These are phyloP conservation scores for Apiotrichum porosum DNA, from an alignment of 1,284 basidiomycete species.

Conservation along the genomic window DNA sequence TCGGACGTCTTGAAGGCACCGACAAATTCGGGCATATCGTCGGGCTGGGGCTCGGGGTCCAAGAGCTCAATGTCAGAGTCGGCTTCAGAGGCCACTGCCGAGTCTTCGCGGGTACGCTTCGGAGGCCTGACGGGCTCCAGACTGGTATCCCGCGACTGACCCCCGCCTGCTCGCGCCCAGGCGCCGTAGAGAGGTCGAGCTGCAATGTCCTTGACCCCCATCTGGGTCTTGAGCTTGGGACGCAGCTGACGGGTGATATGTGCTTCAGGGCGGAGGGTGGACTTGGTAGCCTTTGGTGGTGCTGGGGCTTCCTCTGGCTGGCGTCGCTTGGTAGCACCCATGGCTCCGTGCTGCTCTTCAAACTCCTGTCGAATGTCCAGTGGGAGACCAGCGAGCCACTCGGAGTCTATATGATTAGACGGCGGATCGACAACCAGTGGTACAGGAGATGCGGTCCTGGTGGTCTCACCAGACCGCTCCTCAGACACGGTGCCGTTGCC, in stretches of 20 bases:
- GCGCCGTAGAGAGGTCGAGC: constrained; percentile 36
- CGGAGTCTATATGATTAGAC: constrained; percentile 37
- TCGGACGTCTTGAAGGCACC: too few species aligned
- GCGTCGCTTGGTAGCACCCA: constrained; percentile 1
- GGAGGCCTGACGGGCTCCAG: not conserved
- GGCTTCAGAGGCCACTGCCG: not conserved
- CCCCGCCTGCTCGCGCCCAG: constrained; percentile 18
- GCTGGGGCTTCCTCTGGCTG: not conserved
- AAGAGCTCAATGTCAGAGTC: constrained; percentile 2
- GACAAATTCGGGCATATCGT: too few species aligned
- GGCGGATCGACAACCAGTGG: constrained; percentile 4
- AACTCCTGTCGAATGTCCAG: constrained; percentile 32
- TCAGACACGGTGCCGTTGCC: too few species aligned
- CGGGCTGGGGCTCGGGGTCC: too few species aligned
- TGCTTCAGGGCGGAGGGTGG: constrained; percentile 26
- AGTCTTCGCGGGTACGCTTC: not conserved
- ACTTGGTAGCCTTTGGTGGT: constrained; percentile 4
- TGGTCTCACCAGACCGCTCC: too few species aligned
- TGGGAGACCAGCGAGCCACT: constrained; percentile 38
- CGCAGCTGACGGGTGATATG: constrained; percentile 43
- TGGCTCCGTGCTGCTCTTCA: constrained; percentile 20
- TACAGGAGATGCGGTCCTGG: too few species aligned
- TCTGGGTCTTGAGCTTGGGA: constrained; percentile 40
- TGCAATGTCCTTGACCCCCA: constrained; percentile 30
- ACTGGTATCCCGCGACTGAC: not conserved